A percentile compares a stretch with the other conserved stretches of the same genome.
Conservation (phyloP, 2,329 filamentous ascomycete genomes). For the Juglanconis juglandina region DNA sequence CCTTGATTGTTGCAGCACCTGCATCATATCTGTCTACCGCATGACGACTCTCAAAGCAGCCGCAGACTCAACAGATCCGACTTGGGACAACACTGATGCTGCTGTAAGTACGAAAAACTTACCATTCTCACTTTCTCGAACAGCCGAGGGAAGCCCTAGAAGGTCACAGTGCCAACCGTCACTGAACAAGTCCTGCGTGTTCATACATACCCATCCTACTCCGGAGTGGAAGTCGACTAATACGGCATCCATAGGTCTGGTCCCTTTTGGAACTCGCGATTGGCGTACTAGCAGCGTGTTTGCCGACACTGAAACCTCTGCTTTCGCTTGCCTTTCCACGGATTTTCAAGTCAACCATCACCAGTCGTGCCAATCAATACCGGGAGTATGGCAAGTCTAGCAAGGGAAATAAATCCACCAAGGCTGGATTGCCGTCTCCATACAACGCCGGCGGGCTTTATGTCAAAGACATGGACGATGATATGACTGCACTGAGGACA, state of each 20-base stretch:
- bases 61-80: constrained; percentile 20
- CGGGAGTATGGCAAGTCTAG: not conserved
- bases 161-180: too few species aligned
- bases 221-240: not conserved
- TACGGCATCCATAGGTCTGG: constrained; percentile 20
- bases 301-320: constrained; percentile 28
- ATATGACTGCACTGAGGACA: constrained; percentile 3
- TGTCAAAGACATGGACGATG: constrained; percentile 8
- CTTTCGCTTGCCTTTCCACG: constrained; percentile 22
- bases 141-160: too few species aligned
- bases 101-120: constrained; percentile 14
- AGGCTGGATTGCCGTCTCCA: not conserved
- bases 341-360: constrained; percentile 17
- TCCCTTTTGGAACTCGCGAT: constrained; percentile 28
- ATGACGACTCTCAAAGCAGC: constrained; percentile 25
- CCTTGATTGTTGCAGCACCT: constrained; percentile 19
- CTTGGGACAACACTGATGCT: constrained; percentile 27
- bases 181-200: too few species aligned
- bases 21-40: constrained; percentile 26
- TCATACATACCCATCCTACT: too few species aligned
- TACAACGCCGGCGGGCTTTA: not conserved
- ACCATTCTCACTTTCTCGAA: not conserved
- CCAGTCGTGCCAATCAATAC: not conserved
- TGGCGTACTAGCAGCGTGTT: constrained; percentile 25
- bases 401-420: constrained; percentile 3